These are phyloP conservation scores for Chaetomium globosum DNA, from an alignment of 2,329 filamentous ascomycete genomes.

Conservation along the genomic window DNA sequence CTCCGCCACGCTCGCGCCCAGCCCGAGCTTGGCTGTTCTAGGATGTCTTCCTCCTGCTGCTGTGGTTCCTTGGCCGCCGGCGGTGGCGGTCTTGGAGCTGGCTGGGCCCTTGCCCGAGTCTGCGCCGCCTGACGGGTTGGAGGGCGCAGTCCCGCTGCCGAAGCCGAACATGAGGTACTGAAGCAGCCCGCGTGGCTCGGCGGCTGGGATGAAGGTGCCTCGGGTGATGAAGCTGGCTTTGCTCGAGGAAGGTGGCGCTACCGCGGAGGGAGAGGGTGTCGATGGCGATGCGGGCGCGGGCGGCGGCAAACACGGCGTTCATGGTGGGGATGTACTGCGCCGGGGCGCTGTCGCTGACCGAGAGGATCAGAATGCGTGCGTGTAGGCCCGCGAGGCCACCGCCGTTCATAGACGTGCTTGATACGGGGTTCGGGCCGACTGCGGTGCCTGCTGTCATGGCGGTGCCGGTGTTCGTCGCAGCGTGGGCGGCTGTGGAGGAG, in stretches of 20 bases:
- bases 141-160: slow-evolving; percentile 44
- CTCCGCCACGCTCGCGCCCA: slow-evolving; percentile 38
- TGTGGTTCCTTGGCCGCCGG: not conserved
- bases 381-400: slow-evolving; percentile 58
- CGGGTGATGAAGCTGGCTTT: slow-evolving; percentile 70
- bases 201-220: slow-evolving; percentile 57
- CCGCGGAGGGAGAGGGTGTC: slow-evolving; percentile 87
- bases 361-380: slow-evolving; percentile 84
- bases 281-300: slow-evolving; percentile 83
- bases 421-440: slow-evolving; percentile 40
- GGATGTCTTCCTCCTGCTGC: slow-evolving; percentile 1
- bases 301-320: slow-evolving; percentile 96
- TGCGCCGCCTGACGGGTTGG: slow-evolving; percentile 25
- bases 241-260: slow-evolving; percentile 88
- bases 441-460: slow-evolving; percentile 37
- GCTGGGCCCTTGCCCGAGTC: slow-evolving; percentile 18
- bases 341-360: slow-evolving; percentile 80
- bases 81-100: slow-evolving; percentile 30
- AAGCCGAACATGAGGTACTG: slow-evolving; percentile 96
- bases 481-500: slow-evolving; percentile 50
- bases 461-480: slow-evolving; percentile 36
- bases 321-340: slow-evolving; percentile 97
- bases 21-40: slow-evolving; percentile 30
- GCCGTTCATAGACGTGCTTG: slow-evolving; percentile 41
- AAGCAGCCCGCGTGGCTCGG: slow-evolving; percentile 70